phyloP scores from a whole-genome alignment of 2,329 filamentous ascomycete species.

The Colletotrichum liriopes region DNA sequence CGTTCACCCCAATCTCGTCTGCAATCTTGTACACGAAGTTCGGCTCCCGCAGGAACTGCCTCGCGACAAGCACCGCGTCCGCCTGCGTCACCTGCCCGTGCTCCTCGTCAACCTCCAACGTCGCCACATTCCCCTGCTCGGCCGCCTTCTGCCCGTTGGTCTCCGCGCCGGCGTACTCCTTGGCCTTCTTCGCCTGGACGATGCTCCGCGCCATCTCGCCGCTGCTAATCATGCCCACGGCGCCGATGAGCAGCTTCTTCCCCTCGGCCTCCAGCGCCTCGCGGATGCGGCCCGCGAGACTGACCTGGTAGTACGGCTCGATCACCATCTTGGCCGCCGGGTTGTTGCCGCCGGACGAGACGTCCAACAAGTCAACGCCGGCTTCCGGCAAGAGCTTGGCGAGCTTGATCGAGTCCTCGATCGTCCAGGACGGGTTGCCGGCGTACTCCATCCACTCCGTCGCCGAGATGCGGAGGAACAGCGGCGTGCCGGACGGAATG shows the following conservation, averaged over 20 bases:
- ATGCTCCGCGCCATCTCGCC: conserved; percentile 76
- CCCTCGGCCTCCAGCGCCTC: conserved; percentile 69
- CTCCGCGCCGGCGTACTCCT: conserved; percentile 54
- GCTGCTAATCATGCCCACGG: conserved; percentile 82
- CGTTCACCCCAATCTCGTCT: conserved; percentile 78
- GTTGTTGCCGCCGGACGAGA: conserved; percentile 83
- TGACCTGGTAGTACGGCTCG: conserved; percentile 80
- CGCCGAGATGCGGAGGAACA: conserved; percentile 73
- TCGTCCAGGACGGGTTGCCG: conserved; percentile 72
- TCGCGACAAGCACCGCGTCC: conserved; percentile 81
- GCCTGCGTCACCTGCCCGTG: conserved; percentile 61
- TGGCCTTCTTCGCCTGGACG: conserved; percentile 60
- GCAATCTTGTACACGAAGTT: conserved; percentile 83
- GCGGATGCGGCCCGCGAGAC: conserved; percentile 81
- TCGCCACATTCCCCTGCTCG: conserved; percentile 30
- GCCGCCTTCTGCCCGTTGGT: conserved; percentile 51
- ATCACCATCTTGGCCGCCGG: conserved; percentile 71
- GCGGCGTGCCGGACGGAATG: conserved; percentile 68
- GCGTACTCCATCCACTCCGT: conserved; percentile 74
- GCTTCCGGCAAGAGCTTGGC: conserved; percentile 78
- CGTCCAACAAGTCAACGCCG: conserved; percentile 88
- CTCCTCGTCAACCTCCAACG: conserved; percentile 58
- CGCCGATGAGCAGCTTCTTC: conserved; percentile 74
- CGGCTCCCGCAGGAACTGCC: conserved; percentile 87
- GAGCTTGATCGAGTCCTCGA: conserved; percentile 77